phyloP scores from a whole-genome alignment of 805 yeast species.

The Wickerhamiella siamensis region DNA sequence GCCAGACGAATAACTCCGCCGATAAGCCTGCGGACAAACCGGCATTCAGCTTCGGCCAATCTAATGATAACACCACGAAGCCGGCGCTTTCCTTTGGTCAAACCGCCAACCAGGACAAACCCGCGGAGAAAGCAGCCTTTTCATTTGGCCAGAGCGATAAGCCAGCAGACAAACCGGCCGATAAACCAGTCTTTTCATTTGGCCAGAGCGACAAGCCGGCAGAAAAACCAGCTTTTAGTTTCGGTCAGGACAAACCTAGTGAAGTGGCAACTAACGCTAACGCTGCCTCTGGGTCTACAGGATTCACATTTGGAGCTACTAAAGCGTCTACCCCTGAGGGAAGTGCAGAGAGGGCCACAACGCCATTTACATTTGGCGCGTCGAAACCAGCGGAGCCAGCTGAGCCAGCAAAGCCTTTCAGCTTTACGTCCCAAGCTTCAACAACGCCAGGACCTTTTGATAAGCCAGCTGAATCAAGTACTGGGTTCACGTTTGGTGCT shows the following conservation, averaged over 20 bases:
- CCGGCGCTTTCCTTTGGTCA: constrained; percentile 8
- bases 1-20: neutral
- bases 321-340: neutral
- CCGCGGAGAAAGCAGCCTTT: constrained; percentile 5
- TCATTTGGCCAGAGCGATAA: neutral
- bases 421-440: too few relatives aligned
- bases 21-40: constrained; percentile 1
- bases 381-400: too few relatives aligned
- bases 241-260: too few relatives aligned
- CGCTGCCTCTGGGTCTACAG: too few relatives aligned
- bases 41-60: constrained; percentile 4
- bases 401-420: too few relatives aligned
- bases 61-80: constrained; percentile 1
- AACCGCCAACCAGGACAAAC: neutral
- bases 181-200: constrained; percentile 1
- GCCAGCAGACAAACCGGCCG: neutral
- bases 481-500: constrained; percentile 1
- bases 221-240: neutral
- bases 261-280: too few relatives aligned
- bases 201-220: constrained; percentile 2
- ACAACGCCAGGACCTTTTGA: too few relatives aligned
- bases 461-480: neutral
- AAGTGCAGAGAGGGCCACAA: too few relatives aligned
- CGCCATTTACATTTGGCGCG: too few relatives aligned
- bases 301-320: too few relatives aligned